These are phyloP conservation scores for Metarhizium rileyi DNA, from an alignment of 2,329 filamentous ascomycete genomes.

Conservation along the genomic window DNA sequence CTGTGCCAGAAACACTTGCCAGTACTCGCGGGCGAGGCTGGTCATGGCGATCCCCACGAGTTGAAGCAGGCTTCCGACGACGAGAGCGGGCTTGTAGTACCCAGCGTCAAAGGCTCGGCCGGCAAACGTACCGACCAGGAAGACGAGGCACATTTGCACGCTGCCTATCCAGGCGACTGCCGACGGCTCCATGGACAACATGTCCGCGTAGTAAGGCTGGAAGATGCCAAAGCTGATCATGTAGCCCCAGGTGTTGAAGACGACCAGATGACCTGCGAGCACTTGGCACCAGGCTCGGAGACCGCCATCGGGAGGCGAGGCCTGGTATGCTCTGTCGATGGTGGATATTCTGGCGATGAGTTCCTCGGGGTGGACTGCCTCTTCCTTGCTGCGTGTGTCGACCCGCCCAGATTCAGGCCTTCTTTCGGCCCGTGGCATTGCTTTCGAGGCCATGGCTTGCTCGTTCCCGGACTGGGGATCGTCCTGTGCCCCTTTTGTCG, in stretches of 20 bases:
- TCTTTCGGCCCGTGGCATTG: not conserved
- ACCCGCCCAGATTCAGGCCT: too few relatives aligned
- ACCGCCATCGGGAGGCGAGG: conserved; percentile 25
- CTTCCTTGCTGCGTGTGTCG: not conserved
- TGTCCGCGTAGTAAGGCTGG: conserved; percentile 27
- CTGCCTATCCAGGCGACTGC: conserved; percentile 40
- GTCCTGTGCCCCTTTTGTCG: too few relatives aligned
- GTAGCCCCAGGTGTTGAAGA: conserved; percentile 29
- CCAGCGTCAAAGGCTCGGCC: conserved; percentile 34
- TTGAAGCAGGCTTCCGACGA: conserved; percentile 31
- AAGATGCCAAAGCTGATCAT: conserved; percentile 30
- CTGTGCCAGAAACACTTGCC: conserved; percentile 41
- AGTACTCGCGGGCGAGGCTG: conserved; percentile 32
- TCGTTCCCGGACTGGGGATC: not conserved
- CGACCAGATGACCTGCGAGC: conserved; percentile 25
- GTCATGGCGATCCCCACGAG: conserved; percentile 35
- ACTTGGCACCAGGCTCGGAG: conserved; percentile 29
- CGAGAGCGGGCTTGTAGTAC: conserved; percentile 23
- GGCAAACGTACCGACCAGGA: conserved; percentile 29
- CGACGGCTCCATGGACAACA: conserved; percentile 22
- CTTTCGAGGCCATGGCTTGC: not conserved
- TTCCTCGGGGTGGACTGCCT: not conserved
- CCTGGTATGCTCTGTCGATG: conserved; percentile 3
- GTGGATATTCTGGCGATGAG: not conserved
- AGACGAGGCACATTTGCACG: conserved; percentile 33